A percentile compares a stretch with the other conserved stretches of the same genome.
phyloP scores from a whole-genome alignment of 1,284 basidiomycete species.

The Ustilago tritici region DNA sequence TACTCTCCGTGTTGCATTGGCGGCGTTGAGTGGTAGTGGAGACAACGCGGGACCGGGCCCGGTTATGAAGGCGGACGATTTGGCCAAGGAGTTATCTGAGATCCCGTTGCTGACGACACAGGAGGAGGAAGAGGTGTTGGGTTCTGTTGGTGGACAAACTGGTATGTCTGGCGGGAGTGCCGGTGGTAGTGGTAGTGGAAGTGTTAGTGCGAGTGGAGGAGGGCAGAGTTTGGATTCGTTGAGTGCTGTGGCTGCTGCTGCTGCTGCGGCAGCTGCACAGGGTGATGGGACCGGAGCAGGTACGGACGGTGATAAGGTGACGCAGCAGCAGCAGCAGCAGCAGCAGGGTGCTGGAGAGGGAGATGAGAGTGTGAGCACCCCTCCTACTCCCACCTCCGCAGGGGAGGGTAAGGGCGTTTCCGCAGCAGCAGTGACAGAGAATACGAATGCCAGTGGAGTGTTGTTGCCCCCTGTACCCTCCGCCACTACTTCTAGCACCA shows the following conservation, averaged over 20 bases:
- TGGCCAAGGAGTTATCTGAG: constrained; percentile 21
- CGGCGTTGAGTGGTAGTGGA: constrained; percentile 54
- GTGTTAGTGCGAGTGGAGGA: constrained; percentile 4
- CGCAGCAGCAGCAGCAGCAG: not conserved
- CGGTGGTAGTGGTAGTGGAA: not conserved
- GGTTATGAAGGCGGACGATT: constrained; percentile 42
- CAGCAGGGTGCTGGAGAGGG: not conserved
- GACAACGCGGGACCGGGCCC: constrained; percentile 32
- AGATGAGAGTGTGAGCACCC: not conserved
- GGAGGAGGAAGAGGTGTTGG: constrained; percentile 32
- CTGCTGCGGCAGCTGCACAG: constrained; percentile 47
- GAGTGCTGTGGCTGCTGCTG: constrained; percentile 58
- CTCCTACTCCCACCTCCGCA: not conserved
- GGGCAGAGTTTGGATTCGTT: constrained; percentile 55
- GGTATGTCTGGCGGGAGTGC: not conserved
- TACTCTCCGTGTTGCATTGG: constrained; percentile 56
- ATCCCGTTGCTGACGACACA: constrained; percentile 37
- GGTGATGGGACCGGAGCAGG: not conserved
- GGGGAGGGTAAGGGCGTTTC: not conserved
- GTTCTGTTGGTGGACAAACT: constrained; percentile 1
- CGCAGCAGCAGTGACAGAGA: not conserved
- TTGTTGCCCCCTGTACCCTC: constrained; percentile 3
- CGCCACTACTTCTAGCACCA: not conserved
- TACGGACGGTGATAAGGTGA: not conserved
- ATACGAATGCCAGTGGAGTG: not conserved